phyloP scores from a whole-genome alignment of 805 yeast species.

The Pichia phayaonensis region DNA sequence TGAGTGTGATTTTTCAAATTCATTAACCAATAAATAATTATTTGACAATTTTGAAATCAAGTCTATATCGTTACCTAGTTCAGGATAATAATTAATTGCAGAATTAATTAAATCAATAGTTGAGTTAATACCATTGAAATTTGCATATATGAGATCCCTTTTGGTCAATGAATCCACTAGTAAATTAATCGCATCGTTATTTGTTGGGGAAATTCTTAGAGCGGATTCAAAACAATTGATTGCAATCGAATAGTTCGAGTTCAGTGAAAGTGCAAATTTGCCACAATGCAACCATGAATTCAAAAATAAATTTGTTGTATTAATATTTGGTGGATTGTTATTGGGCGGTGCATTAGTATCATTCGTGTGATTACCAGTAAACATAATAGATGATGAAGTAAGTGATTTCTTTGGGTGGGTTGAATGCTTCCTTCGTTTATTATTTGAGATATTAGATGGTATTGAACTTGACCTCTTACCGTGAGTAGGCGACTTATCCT shows the following conservation, averaged over 20 bases:
- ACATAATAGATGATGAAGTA: background rate
- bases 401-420: background rate
- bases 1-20: constrained; percentile 45
- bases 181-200: constrained; percentile 35
- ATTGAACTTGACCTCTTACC: background rate
- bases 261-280: constrained; percentile 36
- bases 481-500: background rate
- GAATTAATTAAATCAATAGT: constrained; percentile 35
- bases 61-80: constrained; percentile 31
- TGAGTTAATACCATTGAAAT: constrained; percentile 13
- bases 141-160: background rate
- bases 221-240: constrained; percentile 38
- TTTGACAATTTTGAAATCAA: constrained; percentile 46
- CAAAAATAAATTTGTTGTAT: background rate
- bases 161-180: constrained; percentile 29
- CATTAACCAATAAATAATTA: constrained; percentile 39
- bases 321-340: background rate
- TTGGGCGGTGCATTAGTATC: background rate
- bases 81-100: constrained; percentile 32
- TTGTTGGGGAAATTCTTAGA: constrained; percentile 34
- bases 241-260: constrained; percentile 31
- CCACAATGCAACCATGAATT: constrained; percentile 43
- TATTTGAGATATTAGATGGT: background rate
- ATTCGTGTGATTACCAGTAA: background rate
- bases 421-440: background rate